A percentile compares a stretch with the other conserved stretches of the same genome.
Evolutionary conservation across 192 early-diverging fungal species (phyloP).

Genomic region (Linnemannia hyalina): DNA sequence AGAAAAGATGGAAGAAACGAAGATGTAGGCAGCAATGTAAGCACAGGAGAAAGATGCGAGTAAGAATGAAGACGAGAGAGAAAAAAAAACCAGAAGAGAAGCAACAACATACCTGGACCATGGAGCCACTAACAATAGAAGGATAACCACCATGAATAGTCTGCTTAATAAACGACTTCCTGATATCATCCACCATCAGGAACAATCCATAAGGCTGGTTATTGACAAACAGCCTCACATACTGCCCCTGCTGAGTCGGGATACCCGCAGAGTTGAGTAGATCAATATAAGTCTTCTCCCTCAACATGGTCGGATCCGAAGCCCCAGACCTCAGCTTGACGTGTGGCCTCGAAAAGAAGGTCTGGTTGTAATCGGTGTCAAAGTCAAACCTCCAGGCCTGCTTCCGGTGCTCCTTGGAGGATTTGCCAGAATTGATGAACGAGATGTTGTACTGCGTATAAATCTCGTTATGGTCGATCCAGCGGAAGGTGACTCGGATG

Average conservation of each 20-base stretch:
- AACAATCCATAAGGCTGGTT: slow-evolving; percentile 56
- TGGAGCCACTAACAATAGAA: slow-evolving; percentile 9
- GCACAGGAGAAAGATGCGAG: too few relatives aligned
- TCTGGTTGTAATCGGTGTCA: slow-evolving; percentile 46
- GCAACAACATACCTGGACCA: slow-evolving; percentile 41
- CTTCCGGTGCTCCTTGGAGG: slow-evolving; percentile 56
- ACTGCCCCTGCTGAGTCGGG: slow-evolving; percentile 48
- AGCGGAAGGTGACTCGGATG: slow-evolving; percentile 39
- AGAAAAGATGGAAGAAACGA: too few relatives aligned
- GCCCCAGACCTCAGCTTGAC: slow-evolving; percentile 55
- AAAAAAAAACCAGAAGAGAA: neutral
- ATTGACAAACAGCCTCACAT: slow-evolving; percentile 55
- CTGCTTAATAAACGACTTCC: slow-evolving; percentile 56
- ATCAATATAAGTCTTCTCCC: slow-evolving; percentile 60
- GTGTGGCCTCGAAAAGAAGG: slow-evolving; percentile 41
- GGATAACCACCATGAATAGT: slow-evolving; percentile 45
- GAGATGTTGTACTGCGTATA: slow-evolving; percentile 40
- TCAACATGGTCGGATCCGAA: slow-evolving; percentile 53
- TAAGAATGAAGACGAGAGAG: too few relatives aligned
- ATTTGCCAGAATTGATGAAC: slow-evolving; percentile 53
- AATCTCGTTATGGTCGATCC: slow-evolving; percentile 44
- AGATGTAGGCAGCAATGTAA: too few relatives aligned
- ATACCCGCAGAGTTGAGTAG: slow-evolving; percentile 45
- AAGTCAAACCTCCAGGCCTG: slow-evolving; percentile 58
- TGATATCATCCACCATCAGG: slow-evolving; percentile 58